Evolutionary conservation across 805 yeast species (phyloP).

Genomic region (Candida lessepsii): DNA sequence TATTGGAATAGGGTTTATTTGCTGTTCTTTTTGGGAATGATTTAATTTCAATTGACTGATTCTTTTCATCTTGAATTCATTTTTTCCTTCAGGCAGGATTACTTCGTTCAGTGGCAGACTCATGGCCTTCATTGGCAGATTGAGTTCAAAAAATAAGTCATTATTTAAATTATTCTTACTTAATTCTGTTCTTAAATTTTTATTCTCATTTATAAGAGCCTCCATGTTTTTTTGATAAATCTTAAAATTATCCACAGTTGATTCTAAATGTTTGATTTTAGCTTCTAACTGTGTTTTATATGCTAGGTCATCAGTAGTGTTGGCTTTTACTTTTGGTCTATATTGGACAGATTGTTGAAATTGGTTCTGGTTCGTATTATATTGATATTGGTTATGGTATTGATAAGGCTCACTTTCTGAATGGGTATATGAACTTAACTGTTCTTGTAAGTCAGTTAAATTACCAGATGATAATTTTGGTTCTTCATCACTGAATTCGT

Average conservation of each 20-base stretch:
- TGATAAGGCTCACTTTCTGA: constrained; percentile 1
- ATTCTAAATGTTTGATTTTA: constrained; percentile 13
- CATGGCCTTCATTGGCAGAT: constrained; percentile 9
- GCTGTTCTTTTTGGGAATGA: constrained; percentile 9
- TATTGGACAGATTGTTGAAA: constrained; percentile 7
- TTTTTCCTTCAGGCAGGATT: neutral
- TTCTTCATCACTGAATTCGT: too few relatives aligned
- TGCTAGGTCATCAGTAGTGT: neutral
- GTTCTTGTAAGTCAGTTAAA: constrained; percentile 3
- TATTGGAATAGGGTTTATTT: too few relatives aligned
- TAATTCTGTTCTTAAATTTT: constrained; percentile 12
- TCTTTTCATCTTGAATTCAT: constrained; percentile 34
- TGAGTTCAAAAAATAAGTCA: constrained; percentile 15
- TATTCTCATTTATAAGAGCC: constrained; percentile 17
- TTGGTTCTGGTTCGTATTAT: neutral
- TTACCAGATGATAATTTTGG: constrained; percentile 1
- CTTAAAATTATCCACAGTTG: constrained; percentile 8
- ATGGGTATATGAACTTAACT: constrained; percentile 3
- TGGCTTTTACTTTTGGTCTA: neutral
- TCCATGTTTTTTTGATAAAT: constrained; percentile 15
- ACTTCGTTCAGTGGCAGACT: too few relatives aligned
- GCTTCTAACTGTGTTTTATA: constrained; percentile 10
- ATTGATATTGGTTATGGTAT: constrained; percentile 1
- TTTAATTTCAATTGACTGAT: constrained; percentile 35
- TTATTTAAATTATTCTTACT: constrained; percentile 19